Base-by-base conservation (phyloP, 805 yeast species). In the Saccharomycopsis javanensis region DNA sequence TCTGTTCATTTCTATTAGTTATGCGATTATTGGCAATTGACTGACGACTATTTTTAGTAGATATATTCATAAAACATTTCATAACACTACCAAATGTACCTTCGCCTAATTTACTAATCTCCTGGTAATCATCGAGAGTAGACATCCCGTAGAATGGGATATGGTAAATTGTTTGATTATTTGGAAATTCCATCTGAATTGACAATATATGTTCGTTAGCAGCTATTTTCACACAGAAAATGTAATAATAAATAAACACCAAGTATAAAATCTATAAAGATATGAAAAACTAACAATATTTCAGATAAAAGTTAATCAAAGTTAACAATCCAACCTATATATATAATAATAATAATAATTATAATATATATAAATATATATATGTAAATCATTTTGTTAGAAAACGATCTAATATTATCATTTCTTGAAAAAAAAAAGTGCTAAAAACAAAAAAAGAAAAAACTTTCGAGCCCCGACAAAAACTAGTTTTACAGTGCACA, bases 81-180 rank as follows among this genome's bases (percentile, higher is more conserved):
- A 85, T 85, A 3, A 92, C 99, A 55, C 89, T 90, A 30, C 95
- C 95, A 70, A 87, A 87, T 0, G 95, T 85, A 15, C 95, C 95
- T 63, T 86, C 86, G 0, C 95, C 95, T 16, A 87, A 73, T 65
- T 80, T 77, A 54, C 74, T 70, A 2, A 69, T 46, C 4, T 69
- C 64, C 4, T 60, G 59, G 55, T 73, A 76, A 45, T 69, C 67
- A 1, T 63, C 57, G 51, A 75, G 55, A 20, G 62, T 62, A 18
- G 64, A 61, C 23, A 63, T 58, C 11, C 63, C 63, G 38, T 42
- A 60, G 27, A 60, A 58, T n/a, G 59, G 59, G 28, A 55, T 55
- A 34, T 28, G 23, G 34, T 55, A 57, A 7, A 51, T 37, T 5
- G 62, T 55, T 5, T 55, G 51, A n/a, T 31, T 25, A 30, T 46